Evolutionary conservation across 768 basidiomycete species (phyloP).

Genomic region (Leccinum boreale): DNA sequence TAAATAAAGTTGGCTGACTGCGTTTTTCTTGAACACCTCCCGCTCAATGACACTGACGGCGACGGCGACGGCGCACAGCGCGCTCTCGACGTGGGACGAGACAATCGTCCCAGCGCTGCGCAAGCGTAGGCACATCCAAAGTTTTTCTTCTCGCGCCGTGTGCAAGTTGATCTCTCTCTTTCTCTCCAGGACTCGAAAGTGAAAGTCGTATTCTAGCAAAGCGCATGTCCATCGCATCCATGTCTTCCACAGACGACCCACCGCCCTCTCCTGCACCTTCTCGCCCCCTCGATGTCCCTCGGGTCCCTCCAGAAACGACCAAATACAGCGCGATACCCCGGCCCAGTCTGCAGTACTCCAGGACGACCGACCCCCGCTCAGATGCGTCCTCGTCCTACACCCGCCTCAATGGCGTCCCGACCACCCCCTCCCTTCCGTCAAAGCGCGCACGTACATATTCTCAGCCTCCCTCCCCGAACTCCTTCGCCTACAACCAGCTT

Average conservation of each 20-base stretch:
- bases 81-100: conserved; percentile 69
- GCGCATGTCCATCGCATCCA: conserved; percentile 73
- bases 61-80: conserved; percentile 30
- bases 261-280: conserved; percentile 20
- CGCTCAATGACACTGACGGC: conserved; percentile 42
- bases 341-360: conserved; percentile 39
- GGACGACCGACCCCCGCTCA: conserved; percentile 26
- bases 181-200: conserved; percentile 61
- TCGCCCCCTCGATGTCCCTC: conserved; percentile 19
- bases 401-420: conserved; percentile 28
- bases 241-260: conserved; percentile 52
- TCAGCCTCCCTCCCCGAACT: conserved; percentile 40
- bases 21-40: conserved; percentile 9
- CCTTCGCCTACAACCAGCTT: conserved; percentile 26
- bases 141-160: background rate
- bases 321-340: conserved; percentile 45
- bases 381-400: conserved; percentile 23
- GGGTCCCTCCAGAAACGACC: conserved; percentile 29
- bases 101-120: conserved; percentile 77
- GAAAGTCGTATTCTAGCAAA: conserved; percentile 78
- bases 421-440: conserved; percentile 32
- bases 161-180: background rate
- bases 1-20: conserved; percentile 5
- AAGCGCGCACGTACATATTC: conserved; percentile 66
- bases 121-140: conserved; percentile 51